Base-by-base conservation (phyloP, 306 rosid genomes). In the Neltuma alba region DNA sequence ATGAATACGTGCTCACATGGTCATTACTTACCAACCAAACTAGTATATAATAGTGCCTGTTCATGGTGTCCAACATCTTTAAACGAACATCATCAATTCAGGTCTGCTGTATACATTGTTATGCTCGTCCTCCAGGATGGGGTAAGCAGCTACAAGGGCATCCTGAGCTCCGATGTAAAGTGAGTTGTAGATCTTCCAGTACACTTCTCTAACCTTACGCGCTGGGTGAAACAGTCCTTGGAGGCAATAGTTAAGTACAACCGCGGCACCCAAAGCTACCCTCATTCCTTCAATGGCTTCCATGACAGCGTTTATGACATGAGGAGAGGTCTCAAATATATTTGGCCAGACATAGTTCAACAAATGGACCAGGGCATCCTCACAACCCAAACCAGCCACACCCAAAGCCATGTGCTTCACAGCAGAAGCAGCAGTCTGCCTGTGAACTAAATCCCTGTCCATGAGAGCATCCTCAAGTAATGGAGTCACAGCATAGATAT, bases 351-450 rank as follows among this genome's bases (percentile, higher is more conserved):
- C 97, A 54, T 87, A 92, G 81, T 94, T 94, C 74, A 94, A 85
- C 85, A 94, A 83, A 77, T 94, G 98, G 68, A 92, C 79, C 13
- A 94, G 80, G 0, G 98, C 97, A 41, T 94, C 98, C 84, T 94
- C 98, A 11, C 97, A 92, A 61, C 98, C 98, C 92, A 94, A 86
- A 58, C 98, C 98, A 21, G 98, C 98, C 83, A 94, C 98, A 47
- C 98, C 98, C 76, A 94, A 70, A 23, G 98, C 98, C 98, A 94
- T 94, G 85, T 94, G 98, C 85, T 94, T 94, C 77, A 94, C 98
- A 2, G 98, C 97, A 74, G 98, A 94, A 34, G 98, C 98, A 47
- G 97, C 97, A 20, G 98, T 94, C 80, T 94, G 98, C 90, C 98
- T 86, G 79, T 91, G 98, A 71, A 94, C 98, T 85, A 94, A 76